Evolutionary conservation across 805 yeast genomes (phyloP).

Genomic region (Saturnispora saitoi): DNA sequence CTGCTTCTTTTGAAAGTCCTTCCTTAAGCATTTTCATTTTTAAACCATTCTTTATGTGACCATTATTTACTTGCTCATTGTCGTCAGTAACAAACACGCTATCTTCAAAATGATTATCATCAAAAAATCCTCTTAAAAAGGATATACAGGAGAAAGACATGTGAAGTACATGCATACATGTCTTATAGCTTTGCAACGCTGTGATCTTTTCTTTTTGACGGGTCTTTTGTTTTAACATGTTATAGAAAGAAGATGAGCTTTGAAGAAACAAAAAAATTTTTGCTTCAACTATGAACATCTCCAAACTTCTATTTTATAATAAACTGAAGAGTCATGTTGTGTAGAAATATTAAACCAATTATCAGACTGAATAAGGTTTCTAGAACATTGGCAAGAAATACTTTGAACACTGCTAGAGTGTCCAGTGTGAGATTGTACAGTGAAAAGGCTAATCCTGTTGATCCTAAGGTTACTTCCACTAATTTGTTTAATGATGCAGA

Average conservation of each 20-base stretch:
- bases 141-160: conserved; percentile 53
- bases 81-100: conserved; percentile 30
- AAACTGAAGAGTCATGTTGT: neutral
- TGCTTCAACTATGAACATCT: too few species aligned
- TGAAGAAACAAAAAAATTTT: neutral
- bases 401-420: neutral
- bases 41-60: conserved; percentile 23
- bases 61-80: neutral
- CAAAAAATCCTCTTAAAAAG: conserved; percentile 48
- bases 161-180: conserved; percentile 39
- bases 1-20: conserved; percentile 40
- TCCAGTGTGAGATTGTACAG: conserved; percentile 2
- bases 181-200: conserved; percentile 30
- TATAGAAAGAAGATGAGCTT: conserved; percentile 3
- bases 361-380: neutral
- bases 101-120: conserved; percentile 45
- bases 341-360: conserved; percentile 2
- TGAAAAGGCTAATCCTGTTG: neutral
- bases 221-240: neutral
- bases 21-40: conserved; percentile 40
- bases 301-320: too few species aligned
- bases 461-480: conserved; percentile 10
- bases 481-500: conserved; percentile 12
- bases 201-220: conserved; percentile 17
- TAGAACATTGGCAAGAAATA: neutral